A percentile compares a stretch with the other conserved stretches of the same genome.
Conservation (phyloP, 108 stramenopile genomes). For the Nannochloropsis salina region DNA sequence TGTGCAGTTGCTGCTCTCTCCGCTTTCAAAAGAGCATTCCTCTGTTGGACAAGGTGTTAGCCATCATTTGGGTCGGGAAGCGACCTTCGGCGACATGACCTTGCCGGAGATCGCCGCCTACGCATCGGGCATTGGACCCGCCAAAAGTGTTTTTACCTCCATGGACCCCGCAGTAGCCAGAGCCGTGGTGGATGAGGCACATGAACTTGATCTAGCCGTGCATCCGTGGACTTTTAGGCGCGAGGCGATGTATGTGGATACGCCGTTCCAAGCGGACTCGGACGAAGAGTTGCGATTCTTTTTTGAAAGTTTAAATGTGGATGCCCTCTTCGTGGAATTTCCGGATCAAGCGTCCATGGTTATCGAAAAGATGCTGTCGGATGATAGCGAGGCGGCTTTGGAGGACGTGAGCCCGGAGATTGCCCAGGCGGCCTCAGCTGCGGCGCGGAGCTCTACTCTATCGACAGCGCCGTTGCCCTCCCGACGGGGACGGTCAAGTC, state of each 20-base stretch:
- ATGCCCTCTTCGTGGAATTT: not conserved
- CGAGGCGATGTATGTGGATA: not conserved
- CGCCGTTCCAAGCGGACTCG: not conserved
- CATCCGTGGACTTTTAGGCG: conserved; percentile 1
- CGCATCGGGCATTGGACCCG: not conserved
- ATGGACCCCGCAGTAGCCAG: not conserved
- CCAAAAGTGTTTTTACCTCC: not conserved
- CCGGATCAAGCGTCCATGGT: conserved; percentile 9
- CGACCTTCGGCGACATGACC: not conserved
- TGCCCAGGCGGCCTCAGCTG: not conserved
- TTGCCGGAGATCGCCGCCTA: not conserved
- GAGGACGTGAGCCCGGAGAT: not conserved
- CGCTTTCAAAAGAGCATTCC: conserved; percentile 5
- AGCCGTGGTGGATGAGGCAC: not conserved
- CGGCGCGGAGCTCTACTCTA: not conserved
- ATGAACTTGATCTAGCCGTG: conserved; percentile 17
- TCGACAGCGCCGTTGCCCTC: not conserved
- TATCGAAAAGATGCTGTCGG: not conserved
- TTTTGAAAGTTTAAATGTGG: conserved; percentile 4
- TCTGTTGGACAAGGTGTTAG: not conserved
- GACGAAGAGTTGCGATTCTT: not conserved
- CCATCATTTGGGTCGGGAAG: conserved; percentile 5
- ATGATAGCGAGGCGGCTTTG: not conserved
- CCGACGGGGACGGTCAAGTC: not conserved
- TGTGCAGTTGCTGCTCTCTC: not conserved